Evolutionary conservation across 768 basidiomycete genomes (phyloP), one percentile per base, ranked within the genome.

Genomic region (Serpula lacrymans): DNA sequence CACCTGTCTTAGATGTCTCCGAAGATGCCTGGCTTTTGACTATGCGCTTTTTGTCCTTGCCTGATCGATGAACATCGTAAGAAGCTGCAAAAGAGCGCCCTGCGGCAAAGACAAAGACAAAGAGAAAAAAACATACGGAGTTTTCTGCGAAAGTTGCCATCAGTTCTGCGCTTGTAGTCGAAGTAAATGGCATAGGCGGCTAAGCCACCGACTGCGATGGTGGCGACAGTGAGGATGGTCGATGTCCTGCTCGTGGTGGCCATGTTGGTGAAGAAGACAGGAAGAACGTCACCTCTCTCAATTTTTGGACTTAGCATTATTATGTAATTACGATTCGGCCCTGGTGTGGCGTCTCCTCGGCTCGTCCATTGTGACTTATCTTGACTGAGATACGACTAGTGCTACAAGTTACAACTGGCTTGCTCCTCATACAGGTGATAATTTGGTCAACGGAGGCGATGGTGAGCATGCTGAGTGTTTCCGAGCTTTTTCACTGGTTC

Each of bases 151-250:
- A 99, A 99, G 12, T 75, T 72, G 30, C 71, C 64, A 58, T 96
- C 91, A 59, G 87, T 89, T 56, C 94, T 78, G 37, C 96, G 83
- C 70, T 78, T 88, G 71, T 95, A 83, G 72, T 99, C 96, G 55
- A 97, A 99, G 67, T 92, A 97, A 39, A 80, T 74, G 22, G 87
- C 91, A 62, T 97, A 98, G 17, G 82, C 90, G 25, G 87, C 63
- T 27, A 82, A 52, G 34, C 65, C 58, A 33, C 81, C 72, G 31
- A 77, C 74, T 16, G 82, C 73, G 39, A 70, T 54, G 32, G 65
- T 63, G 16, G 70, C 65, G 50, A 68, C 59, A 26, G 70, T 63
- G 49, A 75, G 43, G 38, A 65, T 49, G 21, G 67, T 62, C 47
- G 68, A 53, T n/a, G 69, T 53, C 59, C 59, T 57, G 37, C 50